Evolutionary conservation across 306 rosid species (phyloP).

Genomic region (Cucurbita pepo): DNA sequence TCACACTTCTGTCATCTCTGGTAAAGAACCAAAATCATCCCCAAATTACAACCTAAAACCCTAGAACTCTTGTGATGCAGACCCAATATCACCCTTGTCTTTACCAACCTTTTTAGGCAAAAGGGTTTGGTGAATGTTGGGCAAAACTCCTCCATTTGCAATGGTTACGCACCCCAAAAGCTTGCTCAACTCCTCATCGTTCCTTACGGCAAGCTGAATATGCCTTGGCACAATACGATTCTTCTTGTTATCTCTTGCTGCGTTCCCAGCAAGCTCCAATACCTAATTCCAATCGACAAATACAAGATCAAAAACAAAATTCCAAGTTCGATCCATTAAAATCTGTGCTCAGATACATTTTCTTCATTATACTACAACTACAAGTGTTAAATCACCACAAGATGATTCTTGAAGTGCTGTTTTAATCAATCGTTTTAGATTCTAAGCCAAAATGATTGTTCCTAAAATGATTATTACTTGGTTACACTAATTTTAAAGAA

Average conservation of each 20-base stretch:
- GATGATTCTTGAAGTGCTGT: too few relatives aligned
- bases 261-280: conserved; percentile 1
- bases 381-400: background rate
- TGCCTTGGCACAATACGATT: background rate
- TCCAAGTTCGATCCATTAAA: background rate
- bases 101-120: background rate
- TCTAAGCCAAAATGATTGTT: too few relatives aligned
- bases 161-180: conserved; percentile 4
- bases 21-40: background rate
- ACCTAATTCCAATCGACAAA: background rate
- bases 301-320: too few relatives aligned
- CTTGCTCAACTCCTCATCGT: conserved; percentile 4
- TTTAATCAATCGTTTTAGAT: too few relatives aligned
- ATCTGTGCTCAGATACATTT: background rate
- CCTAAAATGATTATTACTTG: too few relatives aligned
- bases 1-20: background rate
- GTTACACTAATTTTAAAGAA: too few relatives aligned
- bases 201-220: background rate
- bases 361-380: background rate
- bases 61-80: conserved; percentile 2
- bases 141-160: conserved; percentile 1
- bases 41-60: background rate
- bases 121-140: conserved; percentile 1
- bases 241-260: conserved; percentile 5
- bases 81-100: conserved; percentile 2